Conservation (phyloP, 2,329 filamentous ascomycete species). For the Dactylellina parvicollis region DNA sequence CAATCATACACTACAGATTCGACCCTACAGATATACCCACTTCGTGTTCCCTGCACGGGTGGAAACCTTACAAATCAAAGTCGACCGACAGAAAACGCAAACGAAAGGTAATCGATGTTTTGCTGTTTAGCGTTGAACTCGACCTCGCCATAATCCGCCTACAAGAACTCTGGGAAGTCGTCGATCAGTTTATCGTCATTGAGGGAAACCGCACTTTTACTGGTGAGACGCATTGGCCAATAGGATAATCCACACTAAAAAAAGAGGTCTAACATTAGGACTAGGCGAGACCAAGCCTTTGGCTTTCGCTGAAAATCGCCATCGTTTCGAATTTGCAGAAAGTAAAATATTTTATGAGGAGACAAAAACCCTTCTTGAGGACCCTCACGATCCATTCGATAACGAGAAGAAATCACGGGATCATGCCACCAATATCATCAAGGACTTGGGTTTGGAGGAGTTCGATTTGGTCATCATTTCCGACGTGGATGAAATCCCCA, state of each 20-base stretch:
- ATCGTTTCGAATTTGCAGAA: conserved; percentile 40
- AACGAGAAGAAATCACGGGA: conserved; percentile 37
- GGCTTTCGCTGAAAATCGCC: conserved; percentile 31
- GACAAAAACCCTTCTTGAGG: conserved; percentile 30
- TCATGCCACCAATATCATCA: conserved; percentile 41
- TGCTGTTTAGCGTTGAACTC: conserved; percentile 34
- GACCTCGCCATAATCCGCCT: conserved; percentile 38
- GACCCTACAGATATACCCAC: conserved; percentile 25
- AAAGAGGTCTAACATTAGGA: background rate
- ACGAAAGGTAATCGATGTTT: conserved; percentile 33
- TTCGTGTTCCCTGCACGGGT: conserved; percentile 27
- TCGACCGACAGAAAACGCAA: conserved; percentile 14
- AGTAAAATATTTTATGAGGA: conserved; percentile 31
- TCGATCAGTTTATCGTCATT: conserved; percentile 40
- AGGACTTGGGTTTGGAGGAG: conserved; percentile 16
- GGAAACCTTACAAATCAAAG: conserved; percentile 34
- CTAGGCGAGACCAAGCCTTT: conserved; percentile 25
- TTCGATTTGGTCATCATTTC: conserved; percentile 33
- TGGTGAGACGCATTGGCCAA: background rate
- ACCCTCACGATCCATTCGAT: conserved; percentile 36
- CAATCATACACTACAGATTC: conserved; percentile 34
- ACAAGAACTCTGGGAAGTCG: conserved; percentile 34
- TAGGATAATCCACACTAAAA: background rate
- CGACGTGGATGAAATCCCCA: conserved; percentile 37
- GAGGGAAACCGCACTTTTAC: conserved; percentile 45